A percentile compares a stretch with the other conserved stretches of the same genome.
phyloP scores from a whole-genome alignment of 768 basidiomycete species.

The Mycena vulgaris region DNA sequence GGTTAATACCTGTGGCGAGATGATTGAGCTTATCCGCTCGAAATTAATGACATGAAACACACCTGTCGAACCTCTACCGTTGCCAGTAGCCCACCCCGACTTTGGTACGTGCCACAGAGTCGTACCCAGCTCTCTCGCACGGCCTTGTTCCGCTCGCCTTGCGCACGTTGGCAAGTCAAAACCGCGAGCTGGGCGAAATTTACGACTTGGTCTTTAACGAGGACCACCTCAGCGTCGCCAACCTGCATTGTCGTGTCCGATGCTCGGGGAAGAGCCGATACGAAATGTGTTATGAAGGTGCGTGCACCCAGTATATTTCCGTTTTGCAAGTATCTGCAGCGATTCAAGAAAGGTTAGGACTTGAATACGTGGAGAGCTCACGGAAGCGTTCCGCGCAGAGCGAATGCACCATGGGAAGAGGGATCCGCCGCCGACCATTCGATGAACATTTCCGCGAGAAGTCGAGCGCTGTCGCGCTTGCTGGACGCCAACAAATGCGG shows the following conservation, averaged over 20 bases:
- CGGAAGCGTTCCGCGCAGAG: slow-evolving; percentile 90
- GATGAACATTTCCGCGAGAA: slow-evolving; percentile 89
- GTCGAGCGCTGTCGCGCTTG: slow-evolving; percentile 89
- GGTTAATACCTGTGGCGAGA: slow-evolving; percentile 65
- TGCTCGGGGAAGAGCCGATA: slow-evolving; percentile 71
- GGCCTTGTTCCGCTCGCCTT: slow-evolving; percentile 83
- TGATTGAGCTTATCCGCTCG: not conserved
- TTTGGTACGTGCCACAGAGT: slow-evolving; percentile 88
- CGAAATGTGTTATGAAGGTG: slow-evolving; percentile 91
- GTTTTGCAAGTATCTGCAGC: slow-evolving; percentile 79
- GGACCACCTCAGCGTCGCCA: slow-evolving; percentile 72
- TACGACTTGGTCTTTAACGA: slow-evolving; percentile 82
- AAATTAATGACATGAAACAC: slow-evolving; percentile 44
- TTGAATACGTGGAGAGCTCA: slow-evolving; percentile 57
- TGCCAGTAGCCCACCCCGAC: slow-evolving; percentile 74
- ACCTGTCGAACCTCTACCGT: slow-evolving; percentile 76
- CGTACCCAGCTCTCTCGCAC: slow-evolving; percentile 89
- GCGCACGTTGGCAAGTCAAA: slow-evolving; percentile 88
- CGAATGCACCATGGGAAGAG: slow-evolving; percentile 78
- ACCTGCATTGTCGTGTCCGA: slow-evolving; percentile 64
- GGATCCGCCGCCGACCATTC: slow-evolving; percentile 76
- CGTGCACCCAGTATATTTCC: slow-evolving; percentile 94
- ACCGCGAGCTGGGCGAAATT: slow-evolving; percentile 95
- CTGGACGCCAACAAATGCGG: slow-evolving; percentile 88
- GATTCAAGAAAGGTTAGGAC: slow-evolving; percentile 14